Conservation (phyloP, 148 eudicot species). For the Silene uniflora region DNA sequence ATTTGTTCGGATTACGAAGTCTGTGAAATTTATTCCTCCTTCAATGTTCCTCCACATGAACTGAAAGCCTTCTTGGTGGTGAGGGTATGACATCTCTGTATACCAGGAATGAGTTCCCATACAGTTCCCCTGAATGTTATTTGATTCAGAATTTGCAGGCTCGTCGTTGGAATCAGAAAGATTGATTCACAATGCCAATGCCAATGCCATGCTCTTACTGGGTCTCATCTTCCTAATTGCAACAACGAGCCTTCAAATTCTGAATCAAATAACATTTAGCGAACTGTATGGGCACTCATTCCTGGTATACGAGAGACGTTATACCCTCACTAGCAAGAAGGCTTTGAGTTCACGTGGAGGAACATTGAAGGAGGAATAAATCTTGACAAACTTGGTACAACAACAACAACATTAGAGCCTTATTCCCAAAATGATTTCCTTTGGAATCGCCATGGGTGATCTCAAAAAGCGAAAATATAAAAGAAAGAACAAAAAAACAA, state of each 20-base stretch:
- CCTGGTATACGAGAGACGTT: conserved; percentile 39
- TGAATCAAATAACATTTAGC: conserved; percentile 13
- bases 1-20: conserved; percentile 28
- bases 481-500: too few relatives aligned
- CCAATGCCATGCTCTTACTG: neutral
- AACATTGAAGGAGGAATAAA: conserved; percentile 55
- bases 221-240: conserved; percentile 19
- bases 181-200: conserved; percentile 4
- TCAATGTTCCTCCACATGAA: conserved; percentile 77
- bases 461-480: too few relatives aligned
- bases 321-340: conserved; percentile 64
- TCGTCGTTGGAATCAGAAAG: conserved; percentile 18
- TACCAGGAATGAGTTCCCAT: conserved; percentile 70
- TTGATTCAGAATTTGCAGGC: neutral
- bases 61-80: conserved; percentile 77
- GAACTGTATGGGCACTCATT: conserved; percentile 70
- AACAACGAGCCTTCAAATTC: conserved; percentile 2
- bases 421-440: too few relatives aligned
- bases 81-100: conserved; percentile 39
- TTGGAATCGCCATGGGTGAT: too few relatives aligned
- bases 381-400: conserved; percentile 41
- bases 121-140: conserved; percentile 44
- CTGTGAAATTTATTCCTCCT: conserved; percentile 49
- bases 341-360: conserved; percentile 75
- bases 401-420: too few relatives aligned